Evolutionary conservation across 1,284 basidiomycete species (phyloP), one percentile per base, ranked within the genome.

Genomic region (Cystobasidium slooffiae): DNA sequence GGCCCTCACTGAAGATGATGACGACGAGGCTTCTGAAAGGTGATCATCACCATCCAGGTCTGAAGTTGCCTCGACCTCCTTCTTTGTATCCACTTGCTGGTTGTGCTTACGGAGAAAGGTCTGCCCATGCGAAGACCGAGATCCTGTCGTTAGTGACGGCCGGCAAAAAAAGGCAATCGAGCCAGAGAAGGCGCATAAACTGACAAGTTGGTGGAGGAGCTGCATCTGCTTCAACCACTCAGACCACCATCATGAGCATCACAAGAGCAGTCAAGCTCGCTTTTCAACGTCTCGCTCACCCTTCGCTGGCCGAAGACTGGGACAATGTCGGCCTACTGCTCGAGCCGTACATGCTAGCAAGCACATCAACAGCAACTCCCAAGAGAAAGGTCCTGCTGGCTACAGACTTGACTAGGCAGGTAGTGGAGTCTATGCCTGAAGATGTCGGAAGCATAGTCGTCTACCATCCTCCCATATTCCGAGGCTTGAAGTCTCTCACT

Each of bases 391-490:
- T 73, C 52, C 53, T 73, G 46, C 70, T 73, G 16, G 70, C 70
- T n/a, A 73, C 70, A 37, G 70, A 73, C 37, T 41, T 73, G 18
- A 73, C 70, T 18, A 31, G 70, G 6, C 70, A 73, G 39, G 55
- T 73, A 20, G 53, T 75, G 8, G 65, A 63, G 6, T 55, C 66
- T 20, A 61, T 75, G 73, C 65, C 65, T 24, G 58, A 49, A 9
- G 65, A 64, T 31, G 66, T 68, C 12, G 65, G 66, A 14, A 68
- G 73, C 39, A 68, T 68, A n/a, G 73, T 75, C 14, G 66, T 68
- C 5, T 73, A 76, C 51, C 75, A 76, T 37, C 75, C 75, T n/a
- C 47, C 75, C 20, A 73, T 76, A 9, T 76, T 76, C 53, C 9
- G 69, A 20, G 72, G 75, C 44, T 44, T 76, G 20, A 76, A 76